These are phyloP conservation scores for Pichia pseudocactophila DNA, from an alignment of 805 yeast species.

Conservation along the genomic window DNA sequence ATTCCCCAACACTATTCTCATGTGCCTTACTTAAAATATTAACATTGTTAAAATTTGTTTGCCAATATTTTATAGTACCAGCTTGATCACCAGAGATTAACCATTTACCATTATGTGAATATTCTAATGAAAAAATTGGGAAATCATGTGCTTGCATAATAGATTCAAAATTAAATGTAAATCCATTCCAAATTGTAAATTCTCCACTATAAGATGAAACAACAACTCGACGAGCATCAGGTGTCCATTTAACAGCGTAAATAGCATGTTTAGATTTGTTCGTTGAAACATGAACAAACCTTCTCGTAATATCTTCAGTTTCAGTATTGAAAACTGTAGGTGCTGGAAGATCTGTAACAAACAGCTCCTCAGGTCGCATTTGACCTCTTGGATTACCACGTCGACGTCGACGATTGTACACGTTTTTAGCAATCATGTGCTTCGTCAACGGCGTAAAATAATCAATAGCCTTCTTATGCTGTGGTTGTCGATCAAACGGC, in stretches of 20 bases:
- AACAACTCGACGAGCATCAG: constrained; percentile 83
- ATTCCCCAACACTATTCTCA: constrained; percentile 74
- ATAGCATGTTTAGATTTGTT: constrained; percentile 90
- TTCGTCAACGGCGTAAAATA: constrained; percentile 69
- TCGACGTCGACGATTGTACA: constrained; percentile 30
- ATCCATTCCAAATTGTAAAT: constrained; percentile 94
- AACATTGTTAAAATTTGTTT: constrained; percentile 94
- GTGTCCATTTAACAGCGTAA: constrained; percentile 90
- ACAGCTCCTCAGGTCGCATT: constrained; percentile 62
- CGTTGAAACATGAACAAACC: constrained; percentile 83
- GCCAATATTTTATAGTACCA: constrained; percentile 93
- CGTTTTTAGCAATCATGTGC: constrained; percentile 43
- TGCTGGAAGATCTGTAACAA: constrained; percentile 55
- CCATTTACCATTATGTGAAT: constrained; percentile 92
- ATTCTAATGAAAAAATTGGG: constrained; percentile 69
- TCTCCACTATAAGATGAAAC: constrained; percentile 93
- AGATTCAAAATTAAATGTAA: constrained; percentile 90
- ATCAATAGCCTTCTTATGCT: constrained; percentile 62
- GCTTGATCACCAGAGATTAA: constrained; percentile 87
- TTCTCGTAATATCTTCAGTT: constrained; percentile 57
- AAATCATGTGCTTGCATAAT: constrained; percentile 98
- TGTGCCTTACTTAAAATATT: constrained; percentile 67
- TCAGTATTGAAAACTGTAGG: constrained; percentile 42
- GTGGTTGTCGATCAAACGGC: constrained; percentile 8
- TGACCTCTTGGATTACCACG: constrained; percentile 34